phyloP scores from a whole-genome alignment of 2,329 filamentous ascomycete genomes.

The Sporothrix schenckii region DNA sequence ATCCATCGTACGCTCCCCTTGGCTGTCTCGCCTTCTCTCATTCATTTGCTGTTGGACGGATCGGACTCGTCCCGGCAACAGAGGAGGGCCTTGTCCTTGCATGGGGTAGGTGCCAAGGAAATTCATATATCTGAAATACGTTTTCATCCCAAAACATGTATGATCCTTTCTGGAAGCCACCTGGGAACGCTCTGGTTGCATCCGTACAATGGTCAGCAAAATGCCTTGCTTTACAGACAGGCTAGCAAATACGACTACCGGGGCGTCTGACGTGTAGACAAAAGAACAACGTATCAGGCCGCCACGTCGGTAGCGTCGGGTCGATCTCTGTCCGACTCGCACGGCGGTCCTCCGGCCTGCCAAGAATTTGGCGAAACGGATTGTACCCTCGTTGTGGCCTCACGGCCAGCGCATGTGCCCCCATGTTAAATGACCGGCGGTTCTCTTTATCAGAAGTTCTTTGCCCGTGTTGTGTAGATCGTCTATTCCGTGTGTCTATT shows the following conservation, averaged over 20 bases:
- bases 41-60: neutral
- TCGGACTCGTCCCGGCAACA: neutral
- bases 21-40: neutral
- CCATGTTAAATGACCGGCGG: conserved; percentile 16
- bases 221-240: neutral
- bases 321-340: conserved; percentile 9
- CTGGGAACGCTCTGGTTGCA: neutral
- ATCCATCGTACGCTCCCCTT: neutral
- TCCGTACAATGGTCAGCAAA: neutral
- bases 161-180: neutral
- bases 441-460: neutral
- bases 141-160: neutral
- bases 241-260: neutral
- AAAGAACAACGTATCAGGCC: too few species aligned
- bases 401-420: neutral
- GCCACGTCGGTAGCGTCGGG: too few species aligned
- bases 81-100: neutral
- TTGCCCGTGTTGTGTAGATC: neutral
- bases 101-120: neutral
- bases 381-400: too few species aligned
- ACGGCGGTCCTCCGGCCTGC: conserved; percentile 5
- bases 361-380: neutral
- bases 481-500: neutral
- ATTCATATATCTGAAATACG: neutral
- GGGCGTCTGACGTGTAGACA: neutral